A percentile compares a stretch with the other conserved stretches of the same genome.
Conservation (phyloP, 2,329 filamentous ascomycete genomes). For the Neodidymelliopsis sp. region DNA sequence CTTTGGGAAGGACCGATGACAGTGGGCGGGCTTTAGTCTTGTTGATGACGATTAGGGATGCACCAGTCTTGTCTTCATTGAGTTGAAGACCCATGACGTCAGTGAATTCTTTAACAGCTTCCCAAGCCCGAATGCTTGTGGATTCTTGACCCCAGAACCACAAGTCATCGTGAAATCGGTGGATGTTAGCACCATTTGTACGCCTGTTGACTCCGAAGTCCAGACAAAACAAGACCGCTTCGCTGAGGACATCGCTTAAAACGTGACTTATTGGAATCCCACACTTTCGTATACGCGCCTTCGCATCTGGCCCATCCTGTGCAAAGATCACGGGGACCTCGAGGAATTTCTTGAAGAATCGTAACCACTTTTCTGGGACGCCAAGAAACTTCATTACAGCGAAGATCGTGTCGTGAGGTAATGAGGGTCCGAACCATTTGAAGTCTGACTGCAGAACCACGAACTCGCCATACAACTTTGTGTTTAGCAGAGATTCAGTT, state of each 20-base stretch:
- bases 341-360: slow-evolving; percentile 51
- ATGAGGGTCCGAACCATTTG: slow-evolving; percentile 38
- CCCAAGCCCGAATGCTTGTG: slow-evolving; percentile 66
- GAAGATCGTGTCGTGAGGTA: slow-evolving; percentile 38
- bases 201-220: slow-evolving; percentile 69
- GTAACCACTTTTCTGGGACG: slow-evolving; percentile 33
- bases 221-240: slow-evolving; percentile 68
- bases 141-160: slow-evolving; percentile 70
- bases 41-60: slow-evolving; percentile 53
- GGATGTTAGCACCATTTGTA: slow-evolving; percentile 63
- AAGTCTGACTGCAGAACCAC: slow-evolving; percentile 66
- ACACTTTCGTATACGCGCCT: slow-evolving; percentile 58
- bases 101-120: slow-evolving; percentile 63
- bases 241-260: slow-evolving; percentile 67
- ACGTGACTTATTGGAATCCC: slow-evolving; percentile 68
- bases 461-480: slow-evolving; percentile 56
- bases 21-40: slow-evolving; percentile 26
- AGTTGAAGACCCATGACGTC: slow-evolving; percentile 64
- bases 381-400: slow-evolving; percentile 39
- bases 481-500: slow-evolving; percentile 63
- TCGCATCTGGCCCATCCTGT: slow-evolving; percentile 58
- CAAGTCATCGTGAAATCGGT: slow-evolving; percentile 70
- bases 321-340: slow-evolving; percentile 66
- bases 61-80: slow-evolving; percentile 66
- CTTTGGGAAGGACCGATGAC: slow-evolving; percentile 55